A percentile compares a stretch with the other conserved stretches of the same genome.
phyloP scores from a whole-genome alignment of 371 early-diverging fungal species.

The Phascolomyces articulosus region DNA sequence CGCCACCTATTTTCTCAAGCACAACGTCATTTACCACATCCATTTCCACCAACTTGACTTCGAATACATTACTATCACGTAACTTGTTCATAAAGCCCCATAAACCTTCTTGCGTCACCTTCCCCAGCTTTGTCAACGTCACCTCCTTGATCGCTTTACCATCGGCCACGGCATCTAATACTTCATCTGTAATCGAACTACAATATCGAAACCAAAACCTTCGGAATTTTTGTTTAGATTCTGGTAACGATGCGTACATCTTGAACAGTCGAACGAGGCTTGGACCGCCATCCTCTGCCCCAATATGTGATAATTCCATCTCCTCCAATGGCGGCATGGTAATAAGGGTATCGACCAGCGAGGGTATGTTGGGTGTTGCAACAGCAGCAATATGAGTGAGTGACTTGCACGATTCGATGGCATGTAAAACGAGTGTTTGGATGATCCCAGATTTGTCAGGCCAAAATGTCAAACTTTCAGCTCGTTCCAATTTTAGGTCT shows the following conservation, averaged over 20 bases:
- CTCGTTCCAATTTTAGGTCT: background rate
- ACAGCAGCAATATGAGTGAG: background rate
- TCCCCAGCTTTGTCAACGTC: background rate
- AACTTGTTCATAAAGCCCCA: background rate
- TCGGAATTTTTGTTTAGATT: background rate
- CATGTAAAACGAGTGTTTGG: background rate
- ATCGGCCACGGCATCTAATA: background rate
- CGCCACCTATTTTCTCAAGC: background rate
- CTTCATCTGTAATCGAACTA: background rate
- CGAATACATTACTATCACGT: background rate
- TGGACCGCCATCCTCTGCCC: background rate
- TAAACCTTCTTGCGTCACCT: background rate
- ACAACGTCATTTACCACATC: background rate
- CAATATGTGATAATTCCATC: background rate
- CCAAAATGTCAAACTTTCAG: constrained; percentile 2
- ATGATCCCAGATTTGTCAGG: background rate
- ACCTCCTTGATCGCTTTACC: background rate
- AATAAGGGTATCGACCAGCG: background rate
- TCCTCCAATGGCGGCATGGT: background rate
- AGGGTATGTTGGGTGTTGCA: background rate
- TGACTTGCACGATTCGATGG: background rate
- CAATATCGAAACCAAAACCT: background rate
- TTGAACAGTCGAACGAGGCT: background rate
- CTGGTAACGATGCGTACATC: background rate
- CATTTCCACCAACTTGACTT: background rate